Evolutionary conservation across 164 flowering plant species (phyloP), one percentile per base, ranked within the genome.

Genomic region (Vitis rotundifolia): DNA sequence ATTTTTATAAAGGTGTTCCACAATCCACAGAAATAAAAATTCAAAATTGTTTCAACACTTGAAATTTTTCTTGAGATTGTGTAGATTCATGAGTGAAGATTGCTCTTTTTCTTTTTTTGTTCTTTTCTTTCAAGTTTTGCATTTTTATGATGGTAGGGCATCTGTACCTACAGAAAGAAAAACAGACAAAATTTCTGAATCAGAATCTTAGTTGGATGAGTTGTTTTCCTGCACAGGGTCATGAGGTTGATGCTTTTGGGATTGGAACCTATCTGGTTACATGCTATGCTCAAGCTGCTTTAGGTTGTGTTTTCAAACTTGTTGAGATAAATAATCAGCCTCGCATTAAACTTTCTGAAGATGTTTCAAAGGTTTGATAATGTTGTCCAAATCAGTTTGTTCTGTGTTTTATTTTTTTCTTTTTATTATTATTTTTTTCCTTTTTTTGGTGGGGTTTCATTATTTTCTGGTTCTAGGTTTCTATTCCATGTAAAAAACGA

Each of bases 261-360:
- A 91, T 96, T 77, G 98, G 99, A 60, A 96, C 99, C 57, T 78
- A 96, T 79, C 77, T 96, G 78, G 99, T 96, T 14, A 96, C 99
- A 59, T 96, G 99, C 80, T 93, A 88, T 82, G 83, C 98, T 72
- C 99, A 96, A 79, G 90, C 98, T 69, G 99, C 99, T 64, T 82
- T 96, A 70, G 99, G 99, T 67, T 90, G 93, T 78, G 99, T 96
- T 65, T 93, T 92, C 87, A 96, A 96, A 82, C 87, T 96, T 72
- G 98, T 96, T 63, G 99, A 96, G 80, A 96, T 96, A 74, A 92
- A 93, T 70, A 79, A 82, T 73, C 97, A 92, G 77, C 99, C 99
- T 51, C 97, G 98, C 10, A 96, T 93, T 56, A 93, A 96, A 67
- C 92, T 96, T 47, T 96, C 99, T 50, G 99, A 96, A 88, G 99